phyloP scores from a whole-genome alignment of 257 asterid genomes.

The Catharanthus roseus region DNA sequence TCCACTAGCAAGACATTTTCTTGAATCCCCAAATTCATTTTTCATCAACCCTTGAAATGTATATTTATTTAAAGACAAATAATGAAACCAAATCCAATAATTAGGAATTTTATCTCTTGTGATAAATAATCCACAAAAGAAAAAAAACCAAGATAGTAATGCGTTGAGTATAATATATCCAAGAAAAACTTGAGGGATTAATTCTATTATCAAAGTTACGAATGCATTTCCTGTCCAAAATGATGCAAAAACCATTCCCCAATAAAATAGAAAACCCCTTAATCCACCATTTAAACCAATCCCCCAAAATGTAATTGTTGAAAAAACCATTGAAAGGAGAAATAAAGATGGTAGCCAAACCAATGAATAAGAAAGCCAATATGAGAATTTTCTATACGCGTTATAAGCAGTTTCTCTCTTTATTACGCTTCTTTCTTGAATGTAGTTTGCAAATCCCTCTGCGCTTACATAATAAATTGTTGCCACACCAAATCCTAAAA shows the following conservation, averaged over 20 bases:
- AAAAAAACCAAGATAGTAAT: constrained; percentile 22
- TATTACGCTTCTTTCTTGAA: constrained; percentile 66
- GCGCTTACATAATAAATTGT: constrained; percentile 75
- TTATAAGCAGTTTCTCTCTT: constrained; percentile 73
- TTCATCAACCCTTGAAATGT: constrained; percentile 33
- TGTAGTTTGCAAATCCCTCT: constrained; percentile 59
- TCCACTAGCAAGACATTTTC: constrained; percentile 33
- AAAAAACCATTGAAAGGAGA: constrained; percentile 20
- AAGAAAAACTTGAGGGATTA: constrained; percentile 28
- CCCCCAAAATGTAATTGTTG: constrained; percentile 31
- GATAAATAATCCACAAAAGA: constrained; percentile 35
- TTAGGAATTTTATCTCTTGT: constrained; percentile 31
- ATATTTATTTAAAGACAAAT: constrained; percentile 34
- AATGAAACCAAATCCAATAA: constrained; percentile 46
- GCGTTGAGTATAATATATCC: constrained; percentile 28
- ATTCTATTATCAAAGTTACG: constrained; percentile 34
- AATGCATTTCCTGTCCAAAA: constrained; percentile 44
- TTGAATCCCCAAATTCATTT: constrained; percentile 32
- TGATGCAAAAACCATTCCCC: constrained; percentile 26
- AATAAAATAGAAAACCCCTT: constrained; percentile 26
- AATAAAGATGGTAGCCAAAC: constrained; percentile 29
- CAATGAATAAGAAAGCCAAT: constrained; percentile 27
- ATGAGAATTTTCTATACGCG: constrained; percentile 42
- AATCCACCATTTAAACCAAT: constrained; percentile 37
- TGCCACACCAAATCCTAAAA: constrained; percentile 67